Evolutionary conservation across 1,284 basidiomycete genomes (phyloP).

Genomic region (Leccinum fallax): DNA sequence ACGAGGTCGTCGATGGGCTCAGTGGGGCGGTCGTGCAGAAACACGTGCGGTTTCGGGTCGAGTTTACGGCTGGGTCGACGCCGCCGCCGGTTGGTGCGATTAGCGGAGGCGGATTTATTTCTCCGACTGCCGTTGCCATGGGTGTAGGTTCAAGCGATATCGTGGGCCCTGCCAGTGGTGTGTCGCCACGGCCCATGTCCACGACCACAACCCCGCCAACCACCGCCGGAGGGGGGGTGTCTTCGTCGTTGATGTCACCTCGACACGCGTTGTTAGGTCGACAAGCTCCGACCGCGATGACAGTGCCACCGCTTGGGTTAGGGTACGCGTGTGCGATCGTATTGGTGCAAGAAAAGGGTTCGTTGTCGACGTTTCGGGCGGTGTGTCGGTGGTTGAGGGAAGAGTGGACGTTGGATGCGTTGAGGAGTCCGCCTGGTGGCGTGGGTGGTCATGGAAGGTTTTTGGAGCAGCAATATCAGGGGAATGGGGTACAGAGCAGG

Average conservation of each 20-base stretch:
- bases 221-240: not conserved
- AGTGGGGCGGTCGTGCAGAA: constrained; percentile 51
- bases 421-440: constrained; percentile 22
- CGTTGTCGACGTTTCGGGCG: constrained; percentile 76
- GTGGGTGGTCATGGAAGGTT: constrained; percentile 17
- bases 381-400: constrained; percentile 73
- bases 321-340: constrained; percentile 51
- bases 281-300: not conserved
- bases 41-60: constrained; percentile 62
- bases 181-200: not conserved
- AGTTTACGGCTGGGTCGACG: constrained; percentile 54
- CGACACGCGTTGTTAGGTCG: constrained; percentile 32
- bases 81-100: constrained; percentile 10
- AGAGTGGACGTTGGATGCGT: constrained; percentile 55
- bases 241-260: constrained; percentile 22
- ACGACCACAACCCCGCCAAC: constrained; percentile 13
- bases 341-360: constrained; percentile 88
- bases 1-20: constrained; percentile 51
- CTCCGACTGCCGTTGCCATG: constrained; percentile 3
- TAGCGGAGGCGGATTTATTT: constrained; percentile 20
- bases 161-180: not conserved
- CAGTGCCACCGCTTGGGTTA: constrained; percentile 3
- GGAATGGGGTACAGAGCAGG: not conserved
- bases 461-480: constrained; percentile 25
- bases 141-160: not conserved